These are phyloP conservation scores for Fraxinus sp. DNA, from an alignment of 305 asterid genomes.

Conservation along the genomic window DNA sequence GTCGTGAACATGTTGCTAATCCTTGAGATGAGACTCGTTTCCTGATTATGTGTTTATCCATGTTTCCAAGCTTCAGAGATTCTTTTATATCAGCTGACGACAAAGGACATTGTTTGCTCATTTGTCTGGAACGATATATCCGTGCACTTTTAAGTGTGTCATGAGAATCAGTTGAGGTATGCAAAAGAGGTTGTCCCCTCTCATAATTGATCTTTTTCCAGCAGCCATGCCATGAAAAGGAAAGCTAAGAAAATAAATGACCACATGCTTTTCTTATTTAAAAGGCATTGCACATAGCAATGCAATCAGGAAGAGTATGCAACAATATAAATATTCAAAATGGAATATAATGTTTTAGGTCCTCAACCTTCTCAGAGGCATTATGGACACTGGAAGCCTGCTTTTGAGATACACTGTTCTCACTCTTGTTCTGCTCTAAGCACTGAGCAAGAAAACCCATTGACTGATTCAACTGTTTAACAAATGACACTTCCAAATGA, in stretches of 20 bases:
- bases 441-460: conserved; percentile 34
- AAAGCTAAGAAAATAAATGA: conserved; percentile 29
- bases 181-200: conserved; percentile 29
- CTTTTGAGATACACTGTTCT: conserved; percentile 23
- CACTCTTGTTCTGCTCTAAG: conserved; percentile 35
- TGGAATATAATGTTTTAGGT: neutral
- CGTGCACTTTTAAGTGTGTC: conserved; percentile 25
- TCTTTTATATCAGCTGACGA: conserved; percentile 26
- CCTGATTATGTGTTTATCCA: conserved; percentile 21
- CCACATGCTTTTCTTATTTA: neutral
- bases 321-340: neutral
- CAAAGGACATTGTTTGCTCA: conserved; percentile 24
- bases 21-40: conserved; percentile 36
- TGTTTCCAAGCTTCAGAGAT: conserved; percentile 14
- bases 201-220: conserved; percentile 33
- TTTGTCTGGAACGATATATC: conserved; percentile 21
- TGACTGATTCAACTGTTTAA: conserved; percentile 53
- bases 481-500: conserved; percentile 66
- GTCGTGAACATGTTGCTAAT: conserved; percentile 15
- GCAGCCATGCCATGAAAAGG: conserved; percentile 36
- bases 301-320: neutral
- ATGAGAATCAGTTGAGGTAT: conserved; percentile 34
- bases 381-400: conserved; percentile 21
- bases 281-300: conserved; percentile 2
- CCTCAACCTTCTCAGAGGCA: conserved; percentile 49